Evolutionary conservation across 1,284 basidiomycete genomes (phyloP).

Genomic region (Anthracocystis setariae): DNA sequence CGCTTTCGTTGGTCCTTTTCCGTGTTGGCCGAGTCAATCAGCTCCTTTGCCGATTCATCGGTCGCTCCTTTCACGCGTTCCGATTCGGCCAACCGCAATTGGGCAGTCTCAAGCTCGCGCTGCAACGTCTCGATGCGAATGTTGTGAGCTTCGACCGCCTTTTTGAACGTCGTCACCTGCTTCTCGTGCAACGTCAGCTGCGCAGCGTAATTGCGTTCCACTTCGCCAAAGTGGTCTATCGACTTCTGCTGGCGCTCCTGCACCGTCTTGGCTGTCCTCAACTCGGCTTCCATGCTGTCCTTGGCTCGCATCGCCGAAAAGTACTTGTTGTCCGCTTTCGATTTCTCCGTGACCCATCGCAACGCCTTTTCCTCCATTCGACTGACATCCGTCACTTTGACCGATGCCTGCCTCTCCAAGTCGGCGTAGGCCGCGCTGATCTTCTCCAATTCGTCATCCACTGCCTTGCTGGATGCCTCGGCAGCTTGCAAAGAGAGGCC

Average conservation of each 20-base stretch:
- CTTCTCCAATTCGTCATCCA: conserved; percentile 84
- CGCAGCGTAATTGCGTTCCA: conserved; percentile 73
- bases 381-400: conserved; percentile 83
- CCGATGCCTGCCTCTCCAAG: conserved; percentile 83
- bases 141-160: conserved; percentile 52
- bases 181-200: conserved; percentile 75
- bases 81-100: conserved; percentile 40
- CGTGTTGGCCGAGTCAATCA: conserved; percentile 32
- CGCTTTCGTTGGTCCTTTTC: conserved; percentile 48
- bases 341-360: conserved; percentile 73
- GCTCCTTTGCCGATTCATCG: conserved; percentile 55
- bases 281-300: conserved; percentile 82
- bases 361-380: conserved; percentile 79
- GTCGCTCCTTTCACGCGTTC: conserved; percentile 26
- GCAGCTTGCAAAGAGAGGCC: conserved; percentile 32
- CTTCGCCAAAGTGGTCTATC: conserved; percentile 77
- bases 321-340: conserved; percentile 94
- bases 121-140: conserved; percentile 63
- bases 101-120: conserved; percentile 62
- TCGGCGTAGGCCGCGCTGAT: conserved; percentile 86
- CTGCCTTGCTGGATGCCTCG: conserved; percentile 60
- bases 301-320: conserved; percentile 89
- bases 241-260: conserved; percentile 82
- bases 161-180: conserved; percentile 68
- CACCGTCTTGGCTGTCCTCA: conserved; percentile 75